Conservation (phyloP, 1,139 yeast genomes). For the Protomyces pachydermus region DNA sequence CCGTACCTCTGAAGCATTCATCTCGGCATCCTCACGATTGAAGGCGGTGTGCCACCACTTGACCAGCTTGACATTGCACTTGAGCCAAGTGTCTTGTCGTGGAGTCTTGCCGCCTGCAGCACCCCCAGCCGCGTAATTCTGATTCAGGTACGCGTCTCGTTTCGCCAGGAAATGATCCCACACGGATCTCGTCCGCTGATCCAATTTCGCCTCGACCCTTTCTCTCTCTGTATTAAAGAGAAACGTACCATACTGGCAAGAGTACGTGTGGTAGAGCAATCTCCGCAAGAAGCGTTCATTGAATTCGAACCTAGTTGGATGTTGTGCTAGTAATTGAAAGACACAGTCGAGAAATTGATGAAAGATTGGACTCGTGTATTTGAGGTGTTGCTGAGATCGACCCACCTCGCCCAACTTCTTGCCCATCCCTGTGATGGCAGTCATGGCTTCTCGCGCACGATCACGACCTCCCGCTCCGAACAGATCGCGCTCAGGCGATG, state of each 20-base stretch:
- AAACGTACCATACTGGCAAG: constrained; percentile 94
- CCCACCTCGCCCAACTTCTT: constrained; percentile 22
- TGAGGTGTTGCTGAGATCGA: constrained; percentile 36
- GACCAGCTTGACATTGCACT: constrained; percentile 63
- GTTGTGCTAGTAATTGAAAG: constrained; percentile 68
- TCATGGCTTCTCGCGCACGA: constrained; percentile 28
- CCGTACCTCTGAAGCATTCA: constrained; percentile 46
- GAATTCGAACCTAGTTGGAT: constrained; percentile 72
- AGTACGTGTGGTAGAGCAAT: constrained; percentile 76
- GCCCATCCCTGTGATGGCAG: constrained; percentile 32
- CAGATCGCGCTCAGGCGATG: constrained; percentile 28
- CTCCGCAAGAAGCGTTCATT: constrained; percentile 83
- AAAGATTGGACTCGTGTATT: constrained; percentile 78
- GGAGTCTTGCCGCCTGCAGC: constrained; percentile 33
- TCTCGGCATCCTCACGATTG: constrained; percentile 73
- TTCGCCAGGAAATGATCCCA: constrained; percentile 92
- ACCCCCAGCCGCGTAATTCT: constrained; percentile 39
- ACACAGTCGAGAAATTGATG: constrained; percentile 91
- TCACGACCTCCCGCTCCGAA: background rate
- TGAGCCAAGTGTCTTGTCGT: constrained; percentile 49
- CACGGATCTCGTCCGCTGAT: constrained; percentile 61
- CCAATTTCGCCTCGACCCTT: constrained; percentile 44
- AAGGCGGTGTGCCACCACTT: constrained; percentile 85
- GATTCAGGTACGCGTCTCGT: constrained; percentile 62
- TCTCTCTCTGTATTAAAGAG: constrained; percentile 71